phyloP scores from a whole-genome alignment of 257 asterid species.

The Nemophila menziesii region DNA sequence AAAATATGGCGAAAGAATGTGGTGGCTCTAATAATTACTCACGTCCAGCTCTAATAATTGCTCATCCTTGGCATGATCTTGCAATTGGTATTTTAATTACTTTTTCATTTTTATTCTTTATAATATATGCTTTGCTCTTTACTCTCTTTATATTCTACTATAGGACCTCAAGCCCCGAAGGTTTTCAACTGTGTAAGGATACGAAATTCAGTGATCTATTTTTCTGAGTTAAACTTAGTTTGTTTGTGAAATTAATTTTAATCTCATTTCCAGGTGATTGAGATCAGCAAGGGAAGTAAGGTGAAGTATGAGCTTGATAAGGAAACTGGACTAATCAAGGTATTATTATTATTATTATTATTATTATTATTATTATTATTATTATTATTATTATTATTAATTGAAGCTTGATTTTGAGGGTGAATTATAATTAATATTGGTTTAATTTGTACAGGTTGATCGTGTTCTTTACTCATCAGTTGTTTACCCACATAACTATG shows the following conservation, averaged over 20 bases:
- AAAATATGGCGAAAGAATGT: constrained; percentile 32
- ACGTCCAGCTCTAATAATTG: constrained; percentile 60
- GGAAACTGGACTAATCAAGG: constrained; percentile 94
- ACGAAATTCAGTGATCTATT: not conserved
- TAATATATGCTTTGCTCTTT: not conserved
- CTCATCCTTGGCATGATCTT: too few relatives aligned
- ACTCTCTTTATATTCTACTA: constrained; percentile 16
- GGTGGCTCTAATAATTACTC: constrained; percentile 21
- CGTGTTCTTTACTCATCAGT: constrained; percentile 94
- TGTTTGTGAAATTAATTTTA: too few relatives aligned
- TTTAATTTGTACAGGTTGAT: constrained; percentile 60
- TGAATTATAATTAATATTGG: too few relatives aligned
- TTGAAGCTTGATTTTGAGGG: not conserved
- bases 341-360: too few relatives aligned
- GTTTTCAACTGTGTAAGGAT: constrained; percentile 76
- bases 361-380: too few relatives aligned
- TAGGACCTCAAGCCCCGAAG: constrained; percentile 87
- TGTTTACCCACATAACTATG: constrained; percentile 98
- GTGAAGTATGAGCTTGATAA: constrained; percentile 97
- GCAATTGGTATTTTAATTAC: constrained; percentile 94
- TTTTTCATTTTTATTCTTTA: constrained; percentile 18
- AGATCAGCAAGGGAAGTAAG: constrained; percentile 87
- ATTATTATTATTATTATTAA: too few relatives aligned
- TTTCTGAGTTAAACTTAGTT: too few relatives aligned
- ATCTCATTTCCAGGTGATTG: constrained; percentile 58